phyloP scores from a whole-genome alignment of 495 filamentous ascomycete genomes.

The Hyaloscypha variabilis region DNA sequence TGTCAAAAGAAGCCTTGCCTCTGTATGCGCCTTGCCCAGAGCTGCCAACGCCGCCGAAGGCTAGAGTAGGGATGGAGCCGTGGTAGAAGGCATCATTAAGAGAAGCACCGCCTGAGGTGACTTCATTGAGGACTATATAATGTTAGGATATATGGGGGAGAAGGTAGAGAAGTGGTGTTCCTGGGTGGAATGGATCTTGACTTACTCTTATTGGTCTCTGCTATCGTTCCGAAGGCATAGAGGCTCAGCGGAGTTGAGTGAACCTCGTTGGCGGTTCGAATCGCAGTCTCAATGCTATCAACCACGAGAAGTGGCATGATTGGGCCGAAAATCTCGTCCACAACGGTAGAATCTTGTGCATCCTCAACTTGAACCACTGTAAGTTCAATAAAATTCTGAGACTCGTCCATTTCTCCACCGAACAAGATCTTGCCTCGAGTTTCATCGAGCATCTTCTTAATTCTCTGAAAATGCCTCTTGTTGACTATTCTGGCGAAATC shows the following conservation, averaged over 20 bases:
- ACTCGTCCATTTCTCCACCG: conserved; percentile 79
- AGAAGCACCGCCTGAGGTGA: conserved; percentile 76
- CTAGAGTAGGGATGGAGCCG: conserved; percentile 69
- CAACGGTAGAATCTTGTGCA: conserved; percentile 74
- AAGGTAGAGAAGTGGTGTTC: not conserved
- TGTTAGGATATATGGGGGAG: conserved; percentile 19
- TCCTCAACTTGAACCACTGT: conserved; percentile 80
- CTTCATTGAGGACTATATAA: conserved; percentile 51
- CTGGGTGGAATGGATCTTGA: not conserved
- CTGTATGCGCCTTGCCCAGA: conserved; percentile 84
- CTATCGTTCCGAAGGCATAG: conserved; percentile 80
- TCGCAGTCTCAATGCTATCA: conserved; percentile 76
- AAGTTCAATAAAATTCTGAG: conserved; percentile 79
- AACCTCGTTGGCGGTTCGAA: conserved; percentile 73
- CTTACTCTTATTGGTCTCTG: conserved; percentile 49
- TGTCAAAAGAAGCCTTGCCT: conserved; percentile 81
- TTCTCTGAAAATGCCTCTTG: conserved; percentile 72
- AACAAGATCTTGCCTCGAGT: conserved; percentile 82
- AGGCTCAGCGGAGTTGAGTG: conserved; percentile 80
- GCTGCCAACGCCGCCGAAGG: conserved; percentile 91
- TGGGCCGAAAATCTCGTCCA: conserved; percentile 87
- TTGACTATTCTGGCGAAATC: conserved; percentile 85
- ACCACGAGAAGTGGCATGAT: conserved; percentile 79
- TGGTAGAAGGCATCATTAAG: conserved; percentile 87
- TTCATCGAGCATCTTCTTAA: conserved; percentile 85